Base-by-base conservation (phyloP, 2,329 filamentous ascomycete species). In the Remersonia thermophila region DNA sequence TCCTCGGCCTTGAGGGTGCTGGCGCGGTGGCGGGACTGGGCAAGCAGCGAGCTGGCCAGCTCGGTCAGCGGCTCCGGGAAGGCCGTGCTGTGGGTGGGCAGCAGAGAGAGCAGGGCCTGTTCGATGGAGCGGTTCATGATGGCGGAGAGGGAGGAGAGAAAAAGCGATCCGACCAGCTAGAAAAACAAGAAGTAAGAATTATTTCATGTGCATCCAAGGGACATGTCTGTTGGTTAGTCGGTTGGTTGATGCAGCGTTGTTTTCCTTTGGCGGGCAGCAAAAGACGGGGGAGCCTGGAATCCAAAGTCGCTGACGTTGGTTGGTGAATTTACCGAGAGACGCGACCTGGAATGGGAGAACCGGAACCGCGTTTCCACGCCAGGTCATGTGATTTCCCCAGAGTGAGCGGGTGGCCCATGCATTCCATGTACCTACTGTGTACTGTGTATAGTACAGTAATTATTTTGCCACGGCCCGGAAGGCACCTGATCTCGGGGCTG, bases 1-100 rank as follows among this genome's bases (percentile, higher is more conserved):
- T 94, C 86, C 38, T 93, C 84, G 3, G 77, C 70, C 54, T 86
- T 93, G 36, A 95, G 66, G 12, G 73, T 80, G 51, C 75, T 78
- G 33, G 83, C 84, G 50, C 77, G 78, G 52, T 77, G 75, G 25
- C 83, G 76, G 10, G 85, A 93, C 57, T 91, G 85, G 2, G 83
- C 78, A 30, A 93, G 71, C 6, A 93, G 65, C 7, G 80, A 84
- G 35, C 69, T 66, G 1, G 84, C 77, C 8, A 87, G 68, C 39
- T 82, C 73, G 39, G 83, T 58, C 4, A 93, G 73, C n/a, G 76
- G 67, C 9, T 68, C 63, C 0, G 83, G 83, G 0, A 89, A 62
- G 32, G 73, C 64, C 20, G 72, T 70, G 43, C 76, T 76, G 51
- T 82, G 71, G 0, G 80, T 81, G 1, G 85, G 85, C 39, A 93